These are phyloP conservation scores for Celoporthe dispersa DNA, from an alignment of 2,329 filamentous ascomycete genomes.

Conservation along the genomic window DNA sequence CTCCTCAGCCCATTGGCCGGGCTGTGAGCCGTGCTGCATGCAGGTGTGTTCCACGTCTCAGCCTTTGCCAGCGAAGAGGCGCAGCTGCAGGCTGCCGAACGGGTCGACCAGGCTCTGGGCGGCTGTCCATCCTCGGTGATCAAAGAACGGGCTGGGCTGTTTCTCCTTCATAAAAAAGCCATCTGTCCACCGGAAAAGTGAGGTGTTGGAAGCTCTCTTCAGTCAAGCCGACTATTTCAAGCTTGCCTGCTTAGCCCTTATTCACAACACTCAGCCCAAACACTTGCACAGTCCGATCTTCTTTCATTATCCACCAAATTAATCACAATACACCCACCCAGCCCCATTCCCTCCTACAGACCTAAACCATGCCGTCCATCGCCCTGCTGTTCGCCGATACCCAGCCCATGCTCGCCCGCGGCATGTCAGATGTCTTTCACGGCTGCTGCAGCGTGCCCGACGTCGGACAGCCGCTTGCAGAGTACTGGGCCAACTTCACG, in stretches of 20 bases:
- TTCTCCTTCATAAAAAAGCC: not conserved
- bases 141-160: not conserved
- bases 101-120: not conserved
- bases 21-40: not conserved
- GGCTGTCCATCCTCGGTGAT: not conserved
- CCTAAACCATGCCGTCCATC: not conserved
- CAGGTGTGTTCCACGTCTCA: not conserved
- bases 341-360: not conserved
- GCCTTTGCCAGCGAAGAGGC: slow-evolving; percentile 2
- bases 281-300: not conserved
- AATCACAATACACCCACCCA: no score
- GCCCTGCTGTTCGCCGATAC: not conserved
- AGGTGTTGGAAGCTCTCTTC: not conserved
- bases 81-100: not conserved
- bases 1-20: not conserved
- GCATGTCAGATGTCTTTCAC: not conserved
- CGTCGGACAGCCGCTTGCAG: not conserved
- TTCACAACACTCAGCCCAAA: not conserved
- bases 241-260: not conserved
- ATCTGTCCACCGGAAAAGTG: not conserved
- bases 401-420: not conserved
- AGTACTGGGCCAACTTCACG: slow-evolving; percentile 11
- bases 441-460: not conserved
- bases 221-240: not conserved
- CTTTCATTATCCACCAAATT: no score